Evolutionary conservation across 306 rosid species (phyloP), one percentile per base, ranked within the genome.

Genomic region (Dryas drummondii): DNA sequence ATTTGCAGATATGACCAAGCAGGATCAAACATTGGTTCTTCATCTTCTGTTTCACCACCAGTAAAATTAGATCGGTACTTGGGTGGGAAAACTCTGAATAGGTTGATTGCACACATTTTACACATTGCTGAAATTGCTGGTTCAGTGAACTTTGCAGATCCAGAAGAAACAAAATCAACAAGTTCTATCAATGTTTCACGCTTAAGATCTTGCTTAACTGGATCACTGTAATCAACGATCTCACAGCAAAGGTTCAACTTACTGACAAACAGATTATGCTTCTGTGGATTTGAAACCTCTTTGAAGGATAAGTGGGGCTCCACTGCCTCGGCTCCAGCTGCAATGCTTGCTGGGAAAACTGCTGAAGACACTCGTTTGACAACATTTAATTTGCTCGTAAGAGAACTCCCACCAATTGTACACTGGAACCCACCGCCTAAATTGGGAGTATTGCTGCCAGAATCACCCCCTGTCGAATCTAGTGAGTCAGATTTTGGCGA

Each of bases 11-110:
- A 88, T 44, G 96, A 90, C 98, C 98, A 96, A 65, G 96, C 91
- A 14, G 99, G 99, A 85, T 96, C 99, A 81, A 96, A 96, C 87
- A 92, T 79, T 22, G 98, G 99, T 81, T 96, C 99, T 62, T 96
- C 99, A 22, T 88, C 96, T 71, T 90, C 98, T 11, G 91, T 86
- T 86, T 92, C 99, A 57, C 96, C 96, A 51, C 93, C 91, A 4
- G 81, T 57, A 51, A 63, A 67, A 81, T 79, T 90, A 6, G 97
- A 82, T 12, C 97, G 93, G 56, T 82, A 89, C 80, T 90, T 92
- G 0, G 99, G 99, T 3, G 99, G 99, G 84, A 96, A 96, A 48
- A 87, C 92, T 85, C 99, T 84, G 81, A 96, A 96, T 76, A 96
- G 82, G 82, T 96, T 96, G 69, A 81, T 71, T 2, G 97, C 86